Conservation (phyloP, 768 basidiomycete genomes). For the Saitozyma podzolica region DNA sequence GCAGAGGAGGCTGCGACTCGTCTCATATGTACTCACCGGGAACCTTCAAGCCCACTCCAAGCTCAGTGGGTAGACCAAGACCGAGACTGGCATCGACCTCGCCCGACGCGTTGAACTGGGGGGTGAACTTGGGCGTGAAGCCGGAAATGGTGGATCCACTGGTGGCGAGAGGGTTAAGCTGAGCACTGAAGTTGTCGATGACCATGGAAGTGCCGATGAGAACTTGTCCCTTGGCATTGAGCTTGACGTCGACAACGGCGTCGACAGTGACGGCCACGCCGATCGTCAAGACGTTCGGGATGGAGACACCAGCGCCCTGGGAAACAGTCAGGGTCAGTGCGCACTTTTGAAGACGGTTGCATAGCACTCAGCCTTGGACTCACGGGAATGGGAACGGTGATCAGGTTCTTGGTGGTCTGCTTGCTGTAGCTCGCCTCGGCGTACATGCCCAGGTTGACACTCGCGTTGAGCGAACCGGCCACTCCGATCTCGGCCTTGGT, state of each 20-base stretch:
- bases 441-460: conserved; percentile 9
- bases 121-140: conserved; percentile 1
- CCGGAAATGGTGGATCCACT: neutral
- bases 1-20: neutral
- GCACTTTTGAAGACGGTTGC: no score
- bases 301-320: neutral
- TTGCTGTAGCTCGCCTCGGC: conserved; percentile 4
- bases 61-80: neutral
- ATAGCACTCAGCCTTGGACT: no score
- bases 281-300: neutral
- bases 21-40: neutral
- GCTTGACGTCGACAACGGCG: conserved; percentile 2
- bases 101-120: neutral
- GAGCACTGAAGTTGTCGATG: conserved; percentile 3
- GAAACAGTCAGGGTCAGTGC: no score
- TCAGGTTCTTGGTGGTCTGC: neutral
- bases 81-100: neutral
- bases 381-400: neutral
- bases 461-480: conserved; percentile 9
- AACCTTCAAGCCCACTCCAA: neutral
- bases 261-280: conserved; percentile 11
- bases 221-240: conserved; percentile 6
- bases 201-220: conserved; percentile 1
- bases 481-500: conserved; percentile 8
- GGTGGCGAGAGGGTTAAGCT: neutral